Conservation (phyloP, 2,329 filamentous ascomycete genomes). For the Scytalidium lignicola region DNA sequence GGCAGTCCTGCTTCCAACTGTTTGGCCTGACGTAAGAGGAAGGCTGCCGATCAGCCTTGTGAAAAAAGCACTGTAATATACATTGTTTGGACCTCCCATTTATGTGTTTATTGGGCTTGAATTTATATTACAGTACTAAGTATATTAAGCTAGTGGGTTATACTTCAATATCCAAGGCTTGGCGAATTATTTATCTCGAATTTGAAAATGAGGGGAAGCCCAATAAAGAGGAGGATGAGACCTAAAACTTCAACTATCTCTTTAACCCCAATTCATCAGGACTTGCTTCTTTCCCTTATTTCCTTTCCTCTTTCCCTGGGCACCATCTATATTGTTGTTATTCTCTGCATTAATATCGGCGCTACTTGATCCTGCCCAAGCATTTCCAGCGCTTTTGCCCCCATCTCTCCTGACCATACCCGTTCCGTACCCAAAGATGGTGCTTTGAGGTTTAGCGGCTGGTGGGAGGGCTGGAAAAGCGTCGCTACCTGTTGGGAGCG, state of each 20-base stretch:
- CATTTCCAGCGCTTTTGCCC: slow-evolving; percentile 18
- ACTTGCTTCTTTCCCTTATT: slow-evolving; percentile 59
- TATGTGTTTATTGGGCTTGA: no score
- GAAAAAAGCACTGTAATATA: no score
- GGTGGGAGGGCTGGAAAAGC: slow-evolving; percentile 79
- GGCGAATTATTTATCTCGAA: neutral
- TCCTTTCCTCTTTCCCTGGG: slow-evolving; percentile 49
- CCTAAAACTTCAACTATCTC: neutral
- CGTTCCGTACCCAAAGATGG: slow-evolving; percentile 57
- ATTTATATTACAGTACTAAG: no score
- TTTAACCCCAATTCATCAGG: slow-evolving; percentile 54
- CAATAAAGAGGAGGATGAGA: neutral
- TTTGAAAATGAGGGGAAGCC: neutral
- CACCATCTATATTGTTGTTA: slow-evolving; percentile 13
- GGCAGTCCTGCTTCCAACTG: no score
- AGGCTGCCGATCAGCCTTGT: no score
- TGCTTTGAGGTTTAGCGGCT: slow-evolving; percentile 63
- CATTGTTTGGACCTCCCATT: no score
- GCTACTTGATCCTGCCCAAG: slow-evolving; percentile 20
- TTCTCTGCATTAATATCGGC: slow-evolving; percentile 14
- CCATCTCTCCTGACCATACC: slow-evolving; percentile 51
- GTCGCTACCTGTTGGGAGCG: slow-evolving; percentile 36
- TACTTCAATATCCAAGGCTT: no score
- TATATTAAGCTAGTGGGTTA: no score
- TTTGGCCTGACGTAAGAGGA: no score